A percentile compares a stretch with the other conserved stretches of the same genome.
Evolutionary conservation across 2,329 filamentous ascomycete genomes (phyloP).

Genomic region (Nakataea oryzae): DNA sequence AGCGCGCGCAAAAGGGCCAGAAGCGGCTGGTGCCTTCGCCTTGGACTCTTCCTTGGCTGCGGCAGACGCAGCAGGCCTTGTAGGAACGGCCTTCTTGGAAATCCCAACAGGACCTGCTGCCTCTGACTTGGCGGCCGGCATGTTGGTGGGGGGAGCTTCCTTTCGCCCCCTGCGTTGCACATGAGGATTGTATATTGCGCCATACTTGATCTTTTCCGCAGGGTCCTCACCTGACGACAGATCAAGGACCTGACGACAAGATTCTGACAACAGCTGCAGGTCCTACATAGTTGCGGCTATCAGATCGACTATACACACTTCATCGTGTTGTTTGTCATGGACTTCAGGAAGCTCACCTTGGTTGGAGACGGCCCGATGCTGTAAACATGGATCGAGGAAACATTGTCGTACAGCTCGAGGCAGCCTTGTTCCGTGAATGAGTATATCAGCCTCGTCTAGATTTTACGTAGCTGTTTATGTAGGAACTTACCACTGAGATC

Average conservation of each 20-base stretch:
- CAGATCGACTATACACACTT: background rate
- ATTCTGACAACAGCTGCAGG: constrained; percentile 60
- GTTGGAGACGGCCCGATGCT: constrained; percentile 64
- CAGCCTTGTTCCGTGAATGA: background rate
- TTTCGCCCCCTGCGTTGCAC: constrained; percentile 42
- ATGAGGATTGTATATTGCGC: constrained; percentile 64
- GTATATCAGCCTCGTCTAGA: background rate
- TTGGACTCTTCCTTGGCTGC: constrained; percentile 24
- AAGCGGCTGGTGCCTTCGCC: constrained; percentile 5
- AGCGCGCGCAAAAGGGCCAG: constrained; percentile 6
- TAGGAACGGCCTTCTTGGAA: constrained; percentile 5
- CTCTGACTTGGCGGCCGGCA: background rate
- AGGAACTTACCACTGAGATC: constrained; percentile 49
- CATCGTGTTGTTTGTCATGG: background rate
- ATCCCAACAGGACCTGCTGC: background rate
- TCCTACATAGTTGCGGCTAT: constrained; percentile 26
- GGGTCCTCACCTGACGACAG: constrained; percentile 49
- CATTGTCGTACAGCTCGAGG: constrained; percentile 58
- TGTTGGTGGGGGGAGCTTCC: constrained; percentile 8
- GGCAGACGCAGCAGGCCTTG: constrained; percentile 11
- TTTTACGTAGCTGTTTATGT: background rate
- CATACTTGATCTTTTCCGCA: constrained; percentile 50
- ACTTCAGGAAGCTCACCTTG: constrained; percentile 32
- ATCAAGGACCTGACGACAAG: constrained; percentile 50
- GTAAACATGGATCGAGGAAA: constrained; percentile 77